Base-by-base conservation (phyloP, 1,284 basidiomycete genomes). In the Fomitiporia mediterranea region DNA sequence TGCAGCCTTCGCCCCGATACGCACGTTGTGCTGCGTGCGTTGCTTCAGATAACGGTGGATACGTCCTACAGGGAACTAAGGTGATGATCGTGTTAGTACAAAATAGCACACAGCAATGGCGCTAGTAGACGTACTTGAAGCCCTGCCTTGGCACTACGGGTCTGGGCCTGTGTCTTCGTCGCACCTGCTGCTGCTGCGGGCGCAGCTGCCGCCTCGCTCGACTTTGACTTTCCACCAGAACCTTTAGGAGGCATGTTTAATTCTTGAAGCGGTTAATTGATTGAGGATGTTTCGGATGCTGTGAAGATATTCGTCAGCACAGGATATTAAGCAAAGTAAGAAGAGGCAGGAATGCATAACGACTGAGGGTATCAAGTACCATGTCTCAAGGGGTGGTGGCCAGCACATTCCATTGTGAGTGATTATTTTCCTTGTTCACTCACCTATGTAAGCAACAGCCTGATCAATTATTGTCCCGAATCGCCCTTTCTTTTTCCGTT, bases 41-140 rank as follows among this genome's bases (percentile, higher is more conserved):
- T 86, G 85, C 73, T 97, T 96, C 64, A 98, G 74, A 75, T 96
- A 96, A 73, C 95, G 88, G 70, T 94, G 93, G 58, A 95, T 91
- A 89, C 92, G 91, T 44, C 92, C 92, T 40, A 58, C 56, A 19
- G 56, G 56, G 35, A 58, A 58, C 56, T 58, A 51, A 1, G 37
- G 6, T 19, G 1, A 50, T 21, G 8, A 19, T 4, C n/a, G n/a
- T n/a, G n/a, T n/a, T n/a, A 38, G 2, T 8, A 11, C 15, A 11
- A 35, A 17, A n/a, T 50, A 6, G 6, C 17, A 38, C 15, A 50
- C 13, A 50, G 17, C 17, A 52, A 30, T 19, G 4, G 7, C 19
- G 9, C 27, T 11, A 15, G 4, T 40, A 42, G 28, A 74, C 82
- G 47, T 53, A 91, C 91, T 79, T 93, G 89, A 9, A 94, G 75